Percentiles rank a stretch among this genome's conserved stretches.
These are phyloP conservation scores for Neofusicoccum laricinum DNA, from an alignment of 2,329 filamentous ascomycete genomes.

Conservation along the genomic window DNA sequence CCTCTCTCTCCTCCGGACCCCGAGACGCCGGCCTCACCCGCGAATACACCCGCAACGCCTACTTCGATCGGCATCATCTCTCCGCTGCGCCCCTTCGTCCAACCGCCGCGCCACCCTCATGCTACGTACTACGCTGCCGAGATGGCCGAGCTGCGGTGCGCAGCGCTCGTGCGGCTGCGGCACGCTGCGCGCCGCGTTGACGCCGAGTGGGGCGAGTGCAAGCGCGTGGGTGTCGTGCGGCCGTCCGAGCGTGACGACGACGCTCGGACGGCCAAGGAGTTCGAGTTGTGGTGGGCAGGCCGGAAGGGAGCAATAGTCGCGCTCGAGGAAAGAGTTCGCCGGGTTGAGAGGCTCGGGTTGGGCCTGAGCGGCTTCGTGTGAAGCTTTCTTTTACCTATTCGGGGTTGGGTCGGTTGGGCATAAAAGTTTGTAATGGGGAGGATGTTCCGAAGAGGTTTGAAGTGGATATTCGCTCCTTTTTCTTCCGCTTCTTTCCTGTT, in stretches of 20 bases:
- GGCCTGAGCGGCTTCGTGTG: neutral
- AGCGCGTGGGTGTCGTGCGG: slow-evolving; percentile 4
- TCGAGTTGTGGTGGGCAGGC: slow-evolving; percentile 13
- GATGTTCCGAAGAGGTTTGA: neutral
- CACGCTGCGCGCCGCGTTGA: slow-evolving; percentile 37
- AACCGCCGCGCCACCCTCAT: slow-evolving; percentile 33
- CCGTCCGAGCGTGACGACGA: slow-evolving; percentile 7
- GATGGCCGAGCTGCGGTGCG: slow-evolving; percentile 38
- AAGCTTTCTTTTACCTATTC: neutral
- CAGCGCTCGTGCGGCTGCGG: slow-evolving; percentile 42
- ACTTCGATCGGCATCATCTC: neutral
- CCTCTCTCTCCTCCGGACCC: slow-evolving; percentile 4
- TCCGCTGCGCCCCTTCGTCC: slow-evolving; percentile 24
- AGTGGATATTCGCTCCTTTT: neutral
- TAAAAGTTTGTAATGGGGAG: neutral
- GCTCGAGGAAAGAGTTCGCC: neutral
- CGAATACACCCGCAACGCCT: slow-evolving; percentile 24
- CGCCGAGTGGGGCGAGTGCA: slow-evolving; percentile 29
- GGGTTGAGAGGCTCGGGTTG: neutral
- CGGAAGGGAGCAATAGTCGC: neutral
- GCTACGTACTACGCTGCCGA: slow-evolving; percentile 33
- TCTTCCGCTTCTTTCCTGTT: neutral
- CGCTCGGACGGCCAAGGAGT: slow-evolving; percentile 5
- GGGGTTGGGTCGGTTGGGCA: neutral
- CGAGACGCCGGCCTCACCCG: slow-evolving; percentile 16